Evolutionary conservation across 2,329 filamentous ascomycete species (phyloP), one percentile per base, ranked within the genome.

Genomic region (Neofusicoccum kwambonambiense): DNA sequence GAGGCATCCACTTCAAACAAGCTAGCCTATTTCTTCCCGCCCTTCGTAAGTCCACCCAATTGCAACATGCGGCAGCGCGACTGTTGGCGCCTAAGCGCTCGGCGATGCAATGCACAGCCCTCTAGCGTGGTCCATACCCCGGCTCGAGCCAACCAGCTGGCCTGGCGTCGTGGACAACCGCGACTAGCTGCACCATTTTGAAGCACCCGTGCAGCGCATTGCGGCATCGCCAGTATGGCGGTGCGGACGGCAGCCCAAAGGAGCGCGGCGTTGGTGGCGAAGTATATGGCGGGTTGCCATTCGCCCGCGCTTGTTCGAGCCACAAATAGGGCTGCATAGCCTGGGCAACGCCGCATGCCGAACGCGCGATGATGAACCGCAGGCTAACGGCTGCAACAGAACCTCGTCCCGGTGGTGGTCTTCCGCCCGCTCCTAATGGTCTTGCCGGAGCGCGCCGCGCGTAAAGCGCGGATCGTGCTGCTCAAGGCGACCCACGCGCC

Each of bases 371-470:
- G 27, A 31, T 37, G 49, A 35, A 57, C 37, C 15, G 37, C 52
- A 34, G 3, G 45, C 62, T 78, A 69, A 77, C 70, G 58, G 47
- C 54, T 45, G 66, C 65, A 52, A 47, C 69, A 87, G 84, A 95
- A 94, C 75, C 84, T 95, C 44, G 80, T 94, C 50, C 89, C 91
- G 7, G 82, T 93, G 64, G 77, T 89, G 67, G 88, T 94, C 72
- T 86, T 93, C 72, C 86, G 91, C 15, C 91, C 91, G 0, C 81
- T 92, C 66, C 85, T 90, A 65, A 81, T 93, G 50, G 82, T 92
- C 68, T 75, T 92, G 57, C 83, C 88, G 6, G 84, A 87, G 2
- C 85, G 89, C 67, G 80, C 84, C 65, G 84, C 93, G 69, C 88
- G 91, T 58, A 80, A 79, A 37, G 80, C 83, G 64, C 83, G 86